A percentile compares a stretch with the other conserved stretches of the same genome.
Conservation (phyloP, 169 alveolate genomes). For the Hepatocystis sp. region DNA sequence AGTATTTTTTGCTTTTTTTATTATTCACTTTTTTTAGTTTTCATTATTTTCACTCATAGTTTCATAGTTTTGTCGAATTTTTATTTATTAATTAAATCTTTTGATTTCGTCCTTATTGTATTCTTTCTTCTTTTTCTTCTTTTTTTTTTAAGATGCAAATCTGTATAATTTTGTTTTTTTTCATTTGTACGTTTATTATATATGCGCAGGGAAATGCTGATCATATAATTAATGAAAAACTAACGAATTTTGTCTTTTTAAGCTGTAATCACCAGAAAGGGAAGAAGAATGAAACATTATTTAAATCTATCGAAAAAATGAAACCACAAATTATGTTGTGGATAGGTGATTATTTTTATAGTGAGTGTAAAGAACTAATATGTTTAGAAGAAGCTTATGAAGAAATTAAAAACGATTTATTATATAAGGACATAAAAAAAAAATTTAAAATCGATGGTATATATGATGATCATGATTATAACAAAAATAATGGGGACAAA, state of each 20-base stretch:
- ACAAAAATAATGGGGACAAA: conserved; percentile 85
- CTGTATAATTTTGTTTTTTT: conserved; percentile 24
- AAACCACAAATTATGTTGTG: conserved; percentile 87
- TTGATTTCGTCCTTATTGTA: background rate
- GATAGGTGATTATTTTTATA: conserved; percentile 87
- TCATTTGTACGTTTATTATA: conserved; percentile 8
- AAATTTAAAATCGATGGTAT: conserved; percentile 84
- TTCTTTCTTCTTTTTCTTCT: background rate
- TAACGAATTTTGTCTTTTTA: conserved; percentile 27
- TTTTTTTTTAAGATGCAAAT: conserved; percentile 36
- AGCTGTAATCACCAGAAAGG: conserved; percentile 56
- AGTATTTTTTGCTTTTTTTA: too few species aligned
- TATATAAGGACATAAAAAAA: conserved; percentile 66
- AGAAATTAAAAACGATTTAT: conserved; percentile 66
- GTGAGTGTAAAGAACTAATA: conserved; percentile 79
- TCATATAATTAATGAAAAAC: conserved; percentile 48
- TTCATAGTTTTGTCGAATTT: too few species aligned
- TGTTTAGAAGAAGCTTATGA: conserved; percentile 79
- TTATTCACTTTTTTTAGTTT: too few species aligned
- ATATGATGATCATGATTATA: conserved; percentile 91
- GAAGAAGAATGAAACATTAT: conserved; percentile 13
- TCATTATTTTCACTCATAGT: too few species aligned
- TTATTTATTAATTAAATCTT: too few species aligned
- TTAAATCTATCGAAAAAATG: conserved; percentile 38
- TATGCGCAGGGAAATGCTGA: conserved; percentile 38